These are phyloP conservation scores for Colletotrichum scovillei DNA, from an alignment of 2,329 filamentous ascomycete species.

Conservation along the genomic window DNA sequence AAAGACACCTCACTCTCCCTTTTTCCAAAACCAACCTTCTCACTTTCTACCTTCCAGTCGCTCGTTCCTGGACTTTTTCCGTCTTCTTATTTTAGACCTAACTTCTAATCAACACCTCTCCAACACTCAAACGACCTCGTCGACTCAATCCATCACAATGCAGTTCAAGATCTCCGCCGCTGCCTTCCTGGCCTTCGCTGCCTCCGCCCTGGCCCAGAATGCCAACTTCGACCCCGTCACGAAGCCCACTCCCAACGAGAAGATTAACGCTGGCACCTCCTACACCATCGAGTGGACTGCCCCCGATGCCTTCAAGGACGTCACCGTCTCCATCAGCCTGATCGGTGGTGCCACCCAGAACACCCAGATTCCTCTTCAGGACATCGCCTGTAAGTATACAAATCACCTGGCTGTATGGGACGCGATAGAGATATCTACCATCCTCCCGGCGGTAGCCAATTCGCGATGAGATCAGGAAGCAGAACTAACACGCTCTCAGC, in stretches of 20 bases:
- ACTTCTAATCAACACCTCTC: constrained; percentile 23
- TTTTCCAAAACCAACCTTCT: constrained; percentile 10
- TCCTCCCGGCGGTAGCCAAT: not conserved
- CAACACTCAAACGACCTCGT: constrained; percentile 25
- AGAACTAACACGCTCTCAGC: constrained; percentile 47
- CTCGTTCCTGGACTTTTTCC: constrained; percentile 26
- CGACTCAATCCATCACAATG: constrained; percentile 61
- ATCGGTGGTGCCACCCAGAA: constrained; percentile 61
- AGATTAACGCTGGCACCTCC: constrained; percentile 59
- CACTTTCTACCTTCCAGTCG: constrained; percentile 29
- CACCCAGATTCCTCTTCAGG: constrained; percentile 53
- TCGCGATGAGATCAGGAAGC: not conserved
- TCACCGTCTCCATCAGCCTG: constrained; percentile 63
- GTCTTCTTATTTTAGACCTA: constrained; percentile 22
- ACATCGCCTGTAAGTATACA: constrained; percentile 62
- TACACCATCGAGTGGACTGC: constrained; percentile 63
- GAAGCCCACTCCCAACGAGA: constrained; percentile 56
- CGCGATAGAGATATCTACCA: not conserved
- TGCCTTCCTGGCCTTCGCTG: constrained; percentile 63
- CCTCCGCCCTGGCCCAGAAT: constrained; percentile 64
- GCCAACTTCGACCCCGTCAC: constrained; percentile 66
- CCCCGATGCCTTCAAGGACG: constrained; percentile 52
- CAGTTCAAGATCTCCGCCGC: constrained; percentile 61
- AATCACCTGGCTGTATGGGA: not conserved
- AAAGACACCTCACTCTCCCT: constrained; percentile 14